Conservation (phyloP, 148 eudicot genomes). For the Rhododendron henanense region DNA sequence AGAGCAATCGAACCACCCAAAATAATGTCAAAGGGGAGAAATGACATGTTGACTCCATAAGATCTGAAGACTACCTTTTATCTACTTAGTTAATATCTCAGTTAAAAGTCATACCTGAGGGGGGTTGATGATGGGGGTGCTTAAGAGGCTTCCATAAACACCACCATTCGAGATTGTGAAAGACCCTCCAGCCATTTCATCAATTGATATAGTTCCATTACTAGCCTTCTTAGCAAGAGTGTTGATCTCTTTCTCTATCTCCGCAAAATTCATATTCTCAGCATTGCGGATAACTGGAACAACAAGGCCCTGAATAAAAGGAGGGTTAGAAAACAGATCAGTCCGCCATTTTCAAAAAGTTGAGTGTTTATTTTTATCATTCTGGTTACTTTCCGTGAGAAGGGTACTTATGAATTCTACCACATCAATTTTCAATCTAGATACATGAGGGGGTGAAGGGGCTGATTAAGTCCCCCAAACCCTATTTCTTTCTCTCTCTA, state of each 20-base stretch:
- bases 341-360: not conserved
- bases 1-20: not conserved
- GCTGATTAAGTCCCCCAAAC: not conserved
- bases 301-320: slow-evolving; percentile 64
- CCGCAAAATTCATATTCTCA: slow-evolving; percentile 83
- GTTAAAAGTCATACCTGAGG: slow-evolving; percentile 82
- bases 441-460: not conserved
- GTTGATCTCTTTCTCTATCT: slow-evolving; percentile 85
- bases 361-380: not conserved
- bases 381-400: not conserved
- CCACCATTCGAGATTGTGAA: slow-evolving; percentile 96
- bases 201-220: slow-evolving; percentile 81
- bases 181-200: slow-evolving; percentile 96
- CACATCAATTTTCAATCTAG: not conserved
- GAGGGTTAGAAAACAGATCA: slow-evolving; percentile 9
- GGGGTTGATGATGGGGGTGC: slow-evolving; percentile 96
- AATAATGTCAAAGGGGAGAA: too few relatives aligned
- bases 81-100: not conserved
- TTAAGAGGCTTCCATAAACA: slow-evolving; percentile 94
- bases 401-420: not conserved
- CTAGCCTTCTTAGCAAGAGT: slow-evolving; percentile 78
- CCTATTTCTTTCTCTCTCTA: not conserved
- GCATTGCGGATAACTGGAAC: slow-evolving; percentile 89
- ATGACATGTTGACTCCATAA: not conserved
- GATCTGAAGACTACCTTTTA: not conserved